A percentile compares a stretch with the other conserved stretches of the same genome.
Conservation (phyloP, 352 stramenopile genomes). For the Pythium phragmitis region DNA sequence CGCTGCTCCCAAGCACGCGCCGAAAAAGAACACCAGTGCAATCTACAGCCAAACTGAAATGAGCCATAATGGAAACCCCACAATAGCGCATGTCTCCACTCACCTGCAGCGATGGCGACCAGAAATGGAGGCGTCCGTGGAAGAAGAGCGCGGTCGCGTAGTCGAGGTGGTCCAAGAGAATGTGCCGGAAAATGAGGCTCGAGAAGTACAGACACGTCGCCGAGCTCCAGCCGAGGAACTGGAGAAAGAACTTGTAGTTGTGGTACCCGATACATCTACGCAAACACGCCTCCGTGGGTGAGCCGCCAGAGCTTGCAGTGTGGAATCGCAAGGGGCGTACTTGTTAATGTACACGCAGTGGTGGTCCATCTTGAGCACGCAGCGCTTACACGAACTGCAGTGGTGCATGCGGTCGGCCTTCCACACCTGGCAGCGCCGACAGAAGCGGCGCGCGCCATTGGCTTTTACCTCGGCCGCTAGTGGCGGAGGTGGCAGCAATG, state of each 20-base stretch:
- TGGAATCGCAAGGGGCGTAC: constrained; percentile 30
- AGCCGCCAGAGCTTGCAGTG: not conserved
- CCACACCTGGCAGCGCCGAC: constrained; percentile 69
- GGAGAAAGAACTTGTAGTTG: constrained; percentile 91
- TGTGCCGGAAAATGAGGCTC: constrained; percentile 62
- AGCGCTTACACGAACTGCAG: constrained; percentile 73
- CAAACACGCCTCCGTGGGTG: not conserved
- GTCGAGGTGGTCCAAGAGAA: constrained; percentile 55
- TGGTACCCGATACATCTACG: constrained; percentile 82
- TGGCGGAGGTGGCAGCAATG: not conserved
- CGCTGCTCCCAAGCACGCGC: constrained; percentile 59
- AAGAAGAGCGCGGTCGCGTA: constrained; percentile 53
- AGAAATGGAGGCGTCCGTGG: constrained; percentile 50
- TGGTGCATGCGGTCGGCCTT: constrained; percentile 85
- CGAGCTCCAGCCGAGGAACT: constrained; percentile 79
- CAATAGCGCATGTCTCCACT: not conserved
- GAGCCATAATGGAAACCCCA: not conserved
- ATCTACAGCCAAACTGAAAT: constrained; percentile 31
- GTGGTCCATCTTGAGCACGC: constrained; percentile 88
- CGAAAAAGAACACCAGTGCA: constrained; percentile 69
- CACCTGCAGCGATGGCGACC: constrained; percentile 63
- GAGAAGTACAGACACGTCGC: constrained; percentile 68
- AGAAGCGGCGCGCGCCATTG: constrained; percentile 63
- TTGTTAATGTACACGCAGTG: constrained; percentile 91
- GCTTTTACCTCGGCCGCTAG: constrained; percentile 60